Conservation (phyloP, 345 rosid genomes). For the Dipteronia sinensis region DNA sequence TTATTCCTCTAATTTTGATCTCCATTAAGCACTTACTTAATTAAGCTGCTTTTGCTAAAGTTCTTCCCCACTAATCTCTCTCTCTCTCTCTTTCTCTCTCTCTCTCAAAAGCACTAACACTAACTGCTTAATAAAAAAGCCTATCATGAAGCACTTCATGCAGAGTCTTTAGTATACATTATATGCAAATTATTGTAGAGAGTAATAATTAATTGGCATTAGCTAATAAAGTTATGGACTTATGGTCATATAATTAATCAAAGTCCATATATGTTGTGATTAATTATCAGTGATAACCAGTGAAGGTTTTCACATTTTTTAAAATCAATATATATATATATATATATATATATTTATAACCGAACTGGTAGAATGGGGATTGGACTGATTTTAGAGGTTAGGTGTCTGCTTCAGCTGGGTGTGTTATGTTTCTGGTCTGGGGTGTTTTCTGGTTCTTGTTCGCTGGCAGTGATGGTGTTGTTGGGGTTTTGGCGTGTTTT, state of each 20-base stretch:
- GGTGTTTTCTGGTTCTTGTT: too few species aligned
- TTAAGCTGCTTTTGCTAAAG: slow-evolving; percentile 6
- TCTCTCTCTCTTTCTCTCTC: background rate
- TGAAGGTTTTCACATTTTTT: background rate
- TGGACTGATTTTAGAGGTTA: too few species aligned
- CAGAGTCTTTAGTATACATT: background rate
- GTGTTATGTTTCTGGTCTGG: too few species aligned
- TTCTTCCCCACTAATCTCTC: background rate
- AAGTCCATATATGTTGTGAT: background rate
- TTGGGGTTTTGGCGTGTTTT: too few species aligned
- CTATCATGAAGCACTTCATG: background rate
- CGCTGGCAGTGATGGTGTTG: too few species aligned
- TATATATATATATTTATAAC: too few species aligned
- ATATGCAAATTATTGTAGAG: background rate
- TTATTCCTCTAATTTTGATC: background rate
- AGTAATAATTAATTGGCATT: slow-evolving; percentile 2
- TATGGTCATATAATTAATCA: background rate
- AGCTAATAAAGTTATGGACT: background rate
- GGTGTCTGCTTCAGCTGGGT: too few species aligned
- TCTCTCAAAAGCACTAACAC: background rate
- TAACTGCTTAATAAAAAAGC: background rate
- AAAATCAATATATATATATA: background rate
- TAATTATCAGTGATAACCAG: background rate
- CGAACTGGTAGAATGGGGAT: too few species aligned
- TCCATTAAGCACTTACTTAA: background rate